phyloP scores from a whole-genome alignment of 768 basidiomycete species.

The Infundibulicybe gibba region DNA sequence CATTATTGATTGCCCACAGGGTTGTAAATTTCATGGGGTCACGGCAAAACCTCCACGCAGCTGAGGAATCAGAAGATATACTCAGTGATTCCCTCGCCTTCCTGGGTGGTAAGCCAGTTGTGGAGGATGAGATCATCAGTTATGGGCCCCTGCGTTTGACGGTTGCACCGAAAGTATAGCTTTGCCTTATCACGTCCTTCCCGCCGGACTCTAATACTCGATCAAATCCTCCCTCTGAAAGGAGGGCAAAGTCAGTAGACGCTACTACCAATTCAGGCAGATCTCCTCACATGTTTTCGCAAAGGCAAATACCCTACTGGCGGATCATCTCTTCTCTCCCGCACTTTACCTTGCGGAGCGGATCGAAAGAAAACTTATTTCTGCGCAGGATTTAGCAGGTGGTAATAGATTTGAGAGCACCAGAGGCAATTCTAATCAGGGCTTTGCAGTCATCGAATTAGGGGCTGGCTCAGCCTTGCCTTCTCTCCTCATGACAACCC shows the following conservation, averaged over 20 bases:
- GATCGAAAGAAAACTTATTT: constrained; percentile 54
- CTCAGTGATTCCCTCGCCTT: constrained; percentile 49
- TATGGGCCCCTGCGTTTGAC: constrained; percentile 55
- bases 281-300: constrained; percentile 5
- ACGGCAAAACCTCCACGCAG: background rate
- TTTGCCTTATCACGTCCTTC: background rate
- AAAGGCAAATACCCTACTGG: constrained; percentile 68
- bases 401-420: constrained; percentile 1
- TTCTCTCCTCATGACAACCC: constrained; percentile 53
- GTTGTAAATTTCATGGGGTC: background rate
- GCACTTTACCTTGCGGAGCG: constrained; percentile 62
- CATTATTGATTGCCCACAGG: background rate
- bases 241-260: constrained; percentile 55
- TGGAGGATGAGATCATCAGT: constrained; percentile 38
- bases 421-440: too few species aligned
- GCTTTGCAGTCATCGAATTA: constrained; percentile 57
- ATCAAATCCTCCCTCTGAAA: constrained; percentile 13
- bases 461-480: constrained; percentile 69
- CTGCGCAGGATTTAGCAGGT: constrained; percentile 39
- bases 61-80: constrained; percentile 42
- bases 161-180: constrained; percentile 53
- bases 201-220: background rate
- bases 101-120: constrained; percentile 39
- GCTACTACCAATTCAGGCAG: constrained; percentile 6
- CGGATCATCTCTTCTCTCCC: constrained; percentile 73